phyloP scores from a whole-genome alignment of 2,329 filamentous ascomycete species.

The Aureobasidium lini region DNA sequence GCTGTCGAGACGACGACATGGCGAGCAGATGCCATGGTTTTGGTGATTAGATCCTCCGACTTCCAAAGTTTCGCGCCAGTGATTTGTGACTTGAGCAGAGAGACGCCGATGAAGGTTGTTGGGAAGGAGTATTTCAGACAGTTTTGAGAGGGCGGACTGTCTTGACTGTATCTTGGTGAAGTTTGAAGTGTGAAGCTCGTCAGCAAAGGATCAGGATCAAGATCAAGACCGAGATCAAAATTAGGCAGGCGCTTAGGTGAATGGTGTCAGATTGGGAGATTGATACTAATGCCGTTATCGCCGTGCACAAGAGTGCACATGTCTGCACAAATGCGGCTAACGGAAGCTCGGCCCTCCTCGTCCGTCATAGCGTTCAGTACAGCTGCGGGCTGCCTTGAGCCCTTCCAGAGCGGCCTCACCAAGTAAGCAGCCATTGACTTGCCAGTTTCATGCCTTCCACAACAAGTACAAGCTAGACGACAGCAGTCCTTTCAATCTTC shows the following conservation, averaged over 20 bases:
- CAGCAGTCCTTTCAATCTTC: neutral
- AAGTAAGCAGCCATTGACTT: neutral
- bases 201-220: neutral
- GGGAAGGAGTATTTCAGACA: no score
- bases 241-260: neutral
- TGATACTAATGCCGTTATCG: neutral
- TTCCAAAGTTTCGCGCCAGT: neutral
- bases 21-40: slow-evolving; percentile 4
- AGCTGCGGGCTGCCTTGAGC: neutral
- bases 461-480: neutral
- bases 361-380: neutral
- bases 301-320: neutral
- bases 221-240: neutral
- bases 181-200: neutral
- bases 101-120: no score
- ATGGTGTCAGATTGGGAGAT: slow-evolving; percentile 4
- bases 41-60: neutral
- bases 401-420: no score
- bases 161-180: neutral
- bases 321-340: neutral
- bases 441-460: neutral
- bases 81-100: neutral
- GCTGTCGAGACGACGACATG: slow-evolving; percentile 40
- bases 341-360: neutral
- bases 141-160: no score